Base-by-base conservation (phyloP, 192 early-diverging fungal genomes). In the Backusella tuberculispora region DNA sequence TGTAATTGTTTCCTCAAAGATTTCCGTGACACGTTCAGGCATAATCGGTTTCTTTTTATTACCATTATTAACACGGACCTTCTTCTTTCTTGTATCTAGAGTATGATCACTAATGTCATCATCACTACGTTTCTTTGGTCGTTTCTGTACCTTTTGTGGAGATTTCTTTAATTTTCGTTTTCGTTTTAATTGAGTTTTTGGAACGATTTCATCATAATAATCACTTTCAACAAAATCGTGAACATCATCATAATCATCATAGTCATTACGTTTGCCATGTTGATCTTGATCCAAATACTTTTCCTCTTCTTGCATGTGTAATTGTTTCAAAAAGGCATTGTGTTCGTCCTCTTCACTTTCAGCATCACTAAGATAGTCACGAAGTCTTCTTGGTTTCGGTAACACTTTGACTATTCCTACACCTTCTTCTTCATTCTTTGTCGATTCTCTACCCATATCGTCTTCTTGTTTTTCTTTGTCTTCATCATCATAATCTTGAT, bases 291-390 rank as follows among this genome's bases (percentile, higher is more conserved):
- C 29, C 29, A 34, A 26, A 60, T 60, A 0, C 21, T 76, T 75
- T 21, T 64, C 60, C 24, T 72, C 56, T 0, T 86, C 83, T 46
- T 82, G 80, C 60, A 78, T 72, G 29, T 81, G 80, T 19, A 88
- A 81, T 63, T 84, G 79, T 41, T 79, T 78, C 46, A 88, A 73
- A 67, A 88, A 88, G 24, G 85, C 81, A 63, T 79, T 77, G 24
- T 82, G 81, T 46, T 76, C 65, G n/a, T 80, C 74, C 19, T 78
- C 80, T 19, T 66, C 74, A 15, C 81, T 80, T 37, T 84, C 83
- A 6, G 78, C 81, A 69, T 84, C 84, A 24, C 82, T 85, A 17
- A 85, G 81, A 64, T 85, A 86, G 38, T 86, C 85, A 40, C 85
- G 82, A 56, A 85, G 78, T 14, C 86, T 74, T 26, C 80, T 78